Percentiles rank a stretch among this genome's conserved stretches.
phyloP scores from a whole-genome alignment of 2,329 filamentous ascomycete species.

The Cladosporium sp. region DNA sequence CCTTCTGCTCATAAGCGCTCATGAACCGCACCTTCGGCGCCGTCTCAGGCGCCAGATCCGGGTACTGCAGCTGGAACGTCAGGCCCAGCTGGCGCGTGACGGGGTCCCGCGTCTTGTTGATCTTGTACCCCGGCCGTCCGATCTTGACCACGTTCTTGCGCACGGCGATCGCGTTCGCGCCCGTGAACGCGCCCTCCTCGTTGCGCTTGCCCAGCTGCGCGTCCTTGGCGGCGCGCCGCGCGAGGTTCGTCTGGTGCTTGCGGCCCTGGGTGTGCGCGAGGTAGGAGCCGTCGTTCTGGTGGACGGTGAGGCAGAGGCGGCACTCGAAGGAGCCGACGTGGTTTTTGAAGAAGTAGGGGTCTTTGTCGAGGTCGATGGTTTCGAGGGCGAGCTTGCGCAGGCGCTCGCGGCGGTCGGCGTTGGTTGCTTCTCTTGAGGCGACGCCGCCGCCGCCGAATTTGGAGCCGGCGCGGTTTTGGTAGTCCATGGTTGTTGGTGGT shows the following conservation, averaged over 20 bases:
- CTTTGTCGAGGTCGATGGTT: slow-evolving; percentile 97
- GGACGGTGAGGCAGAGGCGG: slow-evolving; percentile 90
- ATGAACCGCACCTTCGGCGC: slow-evolving; percentile 88
- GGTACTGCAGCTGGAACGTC: slow-evolving; percentile 94
- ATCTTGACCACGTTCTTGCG: slow-evolving; percentile 88
- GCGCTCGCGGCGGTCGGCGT: slow-evolving; percentile 93
- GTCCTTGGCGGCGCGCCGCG: slow-evolving; percentile 89
- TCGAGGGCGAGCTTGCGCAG: slow-evolving; percentile 97
- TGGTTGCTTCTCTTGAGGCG: slow-evolving; percentile 85
- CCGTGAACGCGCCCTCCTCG: slow-evolving; percentile 57
- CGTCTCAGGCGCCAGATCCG: slow-evolving; percentile 72
- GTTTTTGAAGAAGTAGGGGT: slow-evolving; percentile 99
- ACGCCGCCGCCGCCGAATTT: slow-evolving; percentile 98
- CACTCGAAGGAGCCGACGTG: slow-evolving; percentile 98
- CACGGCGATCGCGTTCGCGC: slow-evolving; percentile 65
- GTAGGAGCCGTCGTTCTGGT: slow-evolving; percentile 98
- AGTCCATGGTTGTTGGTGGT: slow-evolving; percentile 21
- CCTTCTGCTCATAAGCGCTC: slow-evolving; percentile 92
- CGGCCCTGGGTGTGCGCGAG: slow-evolving; percentile 97
- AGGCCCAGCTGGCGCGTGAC: slow-evolving; percentile 82
- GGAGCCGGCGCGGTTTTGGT: slow-evolving; percentile 85
- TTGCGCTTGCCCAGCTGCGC: slow-evolving; percentile 76
- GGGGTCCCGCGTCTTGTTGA: slow-evolving; percentile 89
- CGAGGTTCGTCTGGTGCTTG: slow-evolving; percentile 98
- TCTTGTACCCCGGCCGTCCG: slow-evolving; percentile 91